phyloP scores from a whole-genome alignment of 345 rosid species.

The Hibiscus mutabilis region DNA sequence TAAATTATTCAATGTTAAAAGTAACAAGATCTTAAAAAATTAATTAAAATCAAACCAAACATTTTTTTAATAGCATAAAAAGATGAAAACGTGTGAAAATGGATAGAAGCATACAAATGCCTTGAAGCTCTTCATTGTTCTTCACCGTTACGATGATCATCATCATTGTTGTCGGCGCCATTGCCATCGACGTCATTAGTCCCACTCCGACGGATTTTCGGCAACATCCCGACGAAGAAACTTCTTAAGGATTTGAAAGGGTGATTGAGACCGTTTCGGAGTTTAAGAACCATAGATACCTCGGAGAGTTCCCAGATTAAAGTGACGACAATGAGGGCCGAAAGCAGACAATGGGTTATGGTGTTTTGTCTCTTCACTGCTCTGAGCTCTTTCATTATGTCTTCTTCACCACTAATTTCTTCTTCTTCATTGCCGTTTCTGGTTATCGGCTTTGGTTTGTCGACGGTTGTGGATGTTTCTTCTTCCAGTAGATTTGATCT shows the following conservation, averaged over 20 bases:
- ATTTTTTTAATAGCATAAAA: too few relatives aligned
- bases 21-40: too few relatives aligned
- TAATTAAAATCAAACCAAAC: too few relatives aligned
- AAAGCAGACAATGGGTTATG: slow-evolving; percentile 62
- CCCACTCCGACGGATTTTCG: neutral
- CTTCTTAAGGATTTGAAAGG: slow-evolving; percentile 53
- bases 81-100: too few relatives aligned
- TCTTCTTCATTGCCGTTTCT: neutral
- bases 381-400: slow-evolving; percentile 54
- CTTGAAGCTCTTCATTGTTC: too few relatives aligned
- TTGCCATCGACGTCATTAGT: neutral
- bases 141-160: too few relatives aligned
- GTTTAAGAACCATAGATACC: slow-evolving; percentile 46
- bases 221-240: slow-evolving; percentile 36
- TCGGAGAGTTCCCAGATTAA: slow-evolving; percentile 81
- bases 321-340: slow-evolving; percentile 58
- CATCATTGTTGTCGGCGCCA: neutral
- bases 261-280: slow-evolving; percentile 52
- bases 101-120: too few relatives aligned
- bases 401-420: slow-evolving; percentile 18
- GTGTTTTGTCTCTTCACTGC: slow-evolving; percentile 58
- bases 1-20: too few relatives aligned
- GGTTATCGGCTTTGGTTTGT: neutral
- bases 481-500: neutral
- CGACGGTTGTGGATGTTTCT: slow-evolving; percentile 6